phyloP scores from a whole-genome alignment of 768 basidiomycete species.

The Floccularia luteovirens region DNA sequence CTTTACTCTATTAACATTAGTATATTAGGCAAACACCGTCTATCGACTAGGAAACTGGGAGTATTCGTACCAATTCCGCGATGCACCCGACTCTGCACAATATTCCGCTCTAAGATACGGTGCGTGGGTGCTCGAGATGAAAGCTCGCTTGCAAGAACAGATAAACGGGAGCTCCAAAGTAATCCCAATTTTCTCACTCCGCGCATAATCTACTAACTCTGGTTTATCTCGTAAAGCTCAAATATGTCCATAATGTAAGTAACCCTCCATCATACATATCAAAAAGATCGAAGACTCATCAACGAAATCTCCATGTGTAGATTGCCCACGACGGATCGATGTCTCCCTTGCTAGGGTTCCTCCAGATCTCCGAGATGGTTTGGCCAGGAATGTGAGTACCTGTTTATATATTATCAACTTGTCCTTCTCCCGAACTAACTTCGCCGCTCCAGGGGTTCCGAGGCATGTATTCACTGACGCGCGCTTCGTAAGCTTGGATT shows the following conservation, averaged over 20 bases:
- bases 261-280: not conserved
- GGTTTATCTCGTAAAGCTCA: conserved; percentile 15
- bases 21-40: conserved; percentile 34
- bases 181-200: not conserved
- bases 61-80: conserved; percentile 44
- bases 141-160: conserved; percentile 27
- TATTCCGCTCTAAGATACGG: conserved; percentile 38
- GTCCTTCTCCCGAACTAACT: not conserved
- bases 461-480: conserved; percentile 13
- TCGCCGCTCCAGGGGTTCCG: conserved; percentile 29
- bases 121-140: conserved; percentile 38
- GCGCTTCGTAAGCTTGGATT: not conserved
- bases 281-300: not conserved
- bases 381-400: conserved; percentile 43
- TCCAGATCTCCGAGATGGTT: conserved; percentile 42
- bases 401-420: not conserved
- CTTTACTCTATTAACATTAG: not conserved
- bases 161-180: conserved; percentile 29
- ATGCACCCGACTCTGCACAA: conserved; percentile 32
- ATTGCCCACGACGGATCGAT: conserved; percentile 46
- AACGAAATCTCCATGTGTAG: conserved; percentile 9
- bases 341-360: conserved; percentile 37
- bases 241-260: conserved; percentile 35
- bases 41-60: conserved; percentile 57
- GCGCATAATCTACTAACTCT: not conserved